These are phyloP conservation scores for Ricinus communis DNA, from an alignment of 345 rosid genomes.

Conservation along the genomic window DNA sequence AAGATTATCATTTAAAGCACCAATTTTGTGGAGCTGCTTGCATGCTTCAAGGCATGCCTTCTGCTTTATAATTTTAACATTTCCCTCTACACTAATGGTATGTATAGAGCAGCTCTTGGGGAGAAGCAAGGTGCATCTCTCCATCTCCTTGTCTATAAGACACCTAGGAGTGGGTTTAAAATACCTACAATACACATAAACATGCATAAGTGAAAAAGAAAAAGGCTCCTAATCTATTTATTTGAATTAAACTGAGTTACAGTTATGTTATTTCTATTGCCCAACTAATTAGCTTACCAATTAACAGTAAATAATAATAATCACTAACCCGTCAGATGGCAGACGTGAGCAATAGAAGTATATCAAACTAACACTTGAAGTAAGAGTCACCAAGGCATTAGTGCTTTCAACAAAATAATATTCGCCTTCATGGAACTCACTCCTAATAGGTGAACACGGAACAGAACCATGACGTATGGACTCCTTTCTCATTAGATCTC, in stretches of 20 bases:
- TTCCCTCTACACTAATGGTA: slow-evolving; percentile 40
- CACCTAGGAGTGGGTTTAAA: slow-evolving; percentile 72
- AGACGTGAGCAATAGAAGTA: slow-evolving; percentile 82
- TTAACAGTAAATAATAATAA: slow-evolving; percentile 4
- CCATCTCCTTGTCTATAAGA: slow-evolving; percentile 45
- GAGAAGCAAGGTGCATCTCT: slow-evolving; percentile 49
- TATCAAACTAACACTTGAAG: slow-evolving; percentile 64
- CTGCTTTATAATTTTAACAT: slow-evolving; percentile 47
- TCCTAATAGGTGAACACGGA: slow-evolving; percentile 55
- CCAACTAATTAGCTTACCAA: too few species aligned
- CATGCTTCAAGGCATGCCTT: slow-evolving; percentile 85
- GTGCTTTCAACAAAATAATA: slow-evolving; percentile 56
- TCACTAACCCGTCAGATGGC: slow-evolving; percentile 81
- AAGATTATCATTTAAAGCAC: slow-evolving; percentile 80
- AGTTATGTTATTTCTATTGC: too few species aligned
- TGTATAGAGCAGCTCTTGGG: slow-evolving; percentile 72
- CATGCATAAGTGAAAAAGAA: too few species aligned
- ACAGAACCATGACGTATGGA: slow-evolving; percentile 51
- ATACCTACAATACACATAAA: slow-evolving; percentile 45
- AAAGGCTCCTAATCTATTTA: too few species aligned
- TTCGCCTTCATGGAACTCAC: slow-evolving; percentile 34
- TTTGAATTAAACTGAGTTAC: too few species aligned
- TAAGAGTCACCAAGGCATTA: slow-evolving; percentile 54
- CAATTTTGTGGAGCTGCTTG: slow-evolving; percentile 58
- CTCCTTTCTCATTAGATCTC: slow-evolving; percentile 72